Evolutionary conservation across 148 eudicot species (phyloP).

Genomic region (Rhododendron molle): DNA sequence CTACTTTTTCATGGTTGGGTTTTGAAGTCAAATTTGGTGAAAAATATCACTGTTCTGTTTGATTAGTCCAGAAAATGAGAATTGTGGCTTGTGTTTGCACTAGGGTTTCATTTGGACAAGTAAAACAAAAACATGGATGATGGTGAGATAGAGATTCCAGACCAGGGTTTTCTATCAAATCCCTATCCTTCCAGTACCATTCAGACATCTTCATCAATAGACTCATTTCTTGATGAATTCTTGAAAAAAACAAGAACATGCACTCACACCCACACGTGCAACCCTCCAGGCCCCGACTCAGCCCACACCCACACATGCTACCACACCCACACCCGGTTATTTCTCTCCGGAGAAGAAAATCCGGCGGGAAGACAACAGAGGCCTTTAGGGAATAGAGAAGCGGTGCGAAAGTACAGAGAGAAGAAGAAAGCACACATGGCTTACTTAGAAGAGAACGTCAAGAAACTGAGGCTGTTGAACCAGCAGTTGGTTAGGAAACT

Average conservation of each 20-base stretch:
- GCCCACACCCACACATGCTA: conserved; percentile 60
- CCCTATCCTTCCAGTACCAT: conserved; percentile 19
- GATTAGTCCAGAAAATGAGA: neutral
- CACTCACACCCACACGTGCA: conserved; percentile 64
- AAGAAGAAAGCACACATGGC: conserved; percentile 67
- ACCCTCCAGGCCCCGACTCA: conserved; percentile 55
- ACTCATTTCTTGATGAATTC: conserved; percentile 40
- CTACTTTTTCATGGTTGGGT: neutral
- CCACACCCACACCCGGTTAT: conserved; percentile 53
- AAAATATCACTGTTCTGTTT: neutral
- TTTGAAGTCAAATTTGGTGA: neutral
- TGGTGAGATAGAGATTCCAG: conserved; percentile 45
- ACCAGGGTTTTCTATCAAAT: conserved; percentile 26
- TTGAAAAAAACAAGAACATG: conserved; percentile 45
- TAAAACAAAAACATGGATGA: conserved; percentile 30
- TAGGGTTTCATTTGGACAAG: neutral
- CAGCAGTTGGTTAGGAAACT: conserved; percentile 40
- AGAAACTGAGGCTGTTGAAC: conserved; percentile 41
- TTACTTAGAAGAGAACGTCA: conserved; percentile 61
- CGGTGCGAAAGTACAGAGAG: conserved; percentile 68
- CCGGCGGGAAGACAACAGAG: conserved; percentile 20
- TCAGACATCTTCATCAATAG: conserved; percentile 26
- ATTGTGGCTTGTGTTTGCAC: neutral
- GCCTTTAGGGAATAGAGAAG: conserved; percentile 58
- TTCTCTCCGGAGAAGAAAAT: conserved; percentile 23